Evolutionary conservation across 1,284 basidiomycete species (phyloP), one percentile per base, ranked within the genome.

Genomic region (Schizophyllum commune): DNA sequence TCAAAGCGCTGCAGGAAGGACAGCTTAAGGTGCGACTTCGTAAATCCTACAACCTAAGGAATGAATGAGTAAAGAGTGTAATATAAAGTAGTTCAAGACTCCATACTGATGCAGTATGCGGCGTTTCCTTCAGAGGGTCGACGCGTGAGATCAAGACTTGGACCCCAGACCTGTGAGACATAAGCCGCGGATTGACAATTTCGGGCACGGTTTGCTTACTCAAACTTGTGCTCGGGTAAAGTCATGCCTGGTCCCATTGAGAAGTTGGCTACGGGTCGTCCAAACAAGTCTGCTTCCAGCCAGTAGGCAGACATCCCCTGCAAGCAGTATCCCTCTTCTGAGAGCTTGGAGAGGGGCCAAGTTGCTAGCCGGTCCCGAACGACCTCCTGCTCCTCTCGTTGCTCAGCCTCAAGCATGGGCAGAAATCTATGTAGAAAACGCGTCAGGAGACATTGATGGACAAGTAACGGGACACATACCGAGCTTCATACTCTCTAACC

Each of bases 261-360:
- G 66, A 92, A 91, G 5, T 77, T 77, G 1, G 86, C 89, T 6
- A 87, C 77, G 1, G 82, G 84, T 58, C 80, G 77, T 1, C 87
- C 88, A 69, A 80, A 83, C 56, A 81, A 78, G 19, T 77, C 81
- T n/a, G 76, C 77, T 59, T 84, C 77, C 27, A 85, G 71, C 86
- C 87, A 89, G 68, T 79, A 90, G 0, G 81, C 88, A 11, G 73
- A 78, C 51, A 92, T 72, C 13, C 77, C 83, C 0, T 83, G 85
- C 32, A 92, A 67, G 60, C 84, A 83, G 69, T 88, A 92, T 0
- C 91, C 91, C 67, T 89, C 87, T 22, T 80, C 73, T 62, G 78
- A 73, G 52, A 93, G 74, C 52, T 81, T 78, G 27, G 80, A 75
- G 4, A 86, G 63, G 1, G 83, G 75, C 89, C 89, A 92, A 21